Percentiles rank a stretch among this genome's conserved stretches.
Conservation (phyloP, 768 basidiomycete genomes). For the Mycena polygramma region DNA sequence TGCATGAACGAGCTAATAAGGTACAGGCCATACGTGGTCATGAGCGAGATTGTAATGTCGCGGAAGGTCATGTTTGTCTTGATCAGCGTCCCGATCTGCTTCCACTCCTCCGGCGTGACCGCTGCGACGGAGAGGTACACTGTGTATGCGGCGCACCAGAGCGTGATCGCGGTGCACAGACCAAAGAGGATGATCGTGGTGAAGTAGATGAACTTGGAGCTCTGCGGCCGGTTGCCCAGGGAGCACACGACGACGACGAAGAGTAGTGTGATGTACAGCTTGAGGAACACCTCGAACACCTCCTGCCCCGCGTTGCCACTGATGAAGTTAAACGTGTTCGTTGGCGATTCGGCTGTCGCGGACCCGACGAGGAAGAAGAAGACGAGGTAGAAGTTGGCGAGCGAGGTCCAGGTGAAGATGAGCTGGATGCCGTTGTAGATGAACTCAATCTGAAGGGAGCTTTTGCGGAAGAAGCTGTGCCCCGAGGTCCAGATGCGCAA, state of each 20-base stretch:
- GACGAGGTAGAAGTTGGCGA: slow-evolving; percentile 94
- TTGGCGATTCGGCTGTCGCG: slow-evolving; percentile 67
- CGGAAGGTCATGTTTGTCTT: slow-evolving; percentile 77
- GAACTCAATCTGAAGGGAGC: slow-evolving; percentile 85
- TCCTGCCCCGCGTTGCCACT: slow-evolving; percentile 75
- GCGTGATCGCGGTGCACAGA: slow-evolving; percentile 80
- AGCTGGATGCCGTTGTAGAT: slow-evolving; percentile 93
- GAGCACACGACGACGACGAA: slow-evolving; percentile 89
- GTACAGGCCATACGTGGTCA: slow-evolving; percentile 87
- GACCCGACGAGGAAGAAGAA: slow-evolving; percentile 93
- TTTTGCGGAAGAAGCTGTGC: slow-evolving; percentile 90
- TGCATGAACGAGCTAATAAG: slow-evolving; percentile 90
- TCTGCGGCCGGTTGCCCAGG: slow-evolving; percentile 92
- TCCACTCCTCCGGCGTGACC: slow-evolving; percentile 75
- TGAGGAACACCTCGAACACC: slow-evolving; percentile 82
- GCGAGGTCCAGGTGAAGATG: slow-evolving; percentile 93
- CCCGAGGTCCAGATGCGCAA: slow-evolving; percentile 92
- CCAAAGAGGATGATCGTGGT: slow-evolving; percentile 84
- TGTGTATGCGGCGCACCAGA: slow-evolving; percentile 93
- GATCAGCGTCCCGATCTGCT: slow-evolving; percentile 73
- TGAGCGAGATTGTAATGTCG: slow-evolving; percentile 86
- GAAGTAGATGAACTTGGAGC: slow-evolving; percentile 89
- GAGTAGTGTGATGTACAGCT: slow-evolving; percentile 88
- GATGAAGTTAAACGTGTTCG: slow-evolving; percentile 88
- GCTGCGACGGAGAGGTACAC: slow-evolving; percentile 89